Conservation (phyloP, 345 rosid genomes). For the Eucalyptus leucophloia region DNA sequence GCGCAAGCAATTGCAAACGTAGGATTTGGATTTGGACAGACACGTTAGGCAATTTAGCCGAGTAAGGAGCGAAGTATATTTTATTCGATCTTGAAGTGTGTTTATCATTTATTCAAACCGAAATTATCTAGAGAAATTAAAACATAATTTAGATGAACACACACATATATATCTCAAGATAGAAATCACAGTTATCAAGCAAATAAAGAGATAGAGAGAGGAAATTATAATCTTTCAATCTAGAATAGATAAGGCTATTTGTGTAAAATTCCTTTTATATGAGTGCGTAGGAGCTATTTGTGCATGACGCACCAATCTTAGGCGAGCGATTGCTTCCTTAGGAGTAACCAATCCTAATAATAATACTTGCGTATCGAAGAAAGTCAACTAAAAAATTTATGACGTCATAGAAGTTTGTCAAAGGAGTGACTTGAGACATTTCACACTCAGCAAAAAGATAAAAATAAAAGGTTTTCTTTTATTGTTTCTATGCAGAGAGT, state of each 20-base stretch:
- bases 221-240: background rate
- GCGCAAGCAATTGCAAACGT: background rate
- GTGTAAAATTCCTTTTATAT: background rate
- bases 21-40: background rate
- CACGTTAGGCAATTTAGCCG: background rate
- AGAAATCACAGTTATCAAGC: background rate
- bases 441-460: background rate
- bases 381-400: background rate
- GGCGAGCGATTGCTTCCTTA: background rate
- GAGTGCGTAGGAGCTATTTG: background rate
- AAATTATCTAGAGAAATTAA: background rate
- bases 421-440: background rate
- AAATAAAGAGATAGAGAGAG: background rate
- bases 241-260: background rate
- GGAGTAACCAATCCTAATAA: background rate
- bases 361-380: background rate
- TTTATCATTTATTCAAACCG: background rate
- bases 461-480: background rate
- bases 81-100: background rate
- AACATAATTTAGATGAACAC: background rate
- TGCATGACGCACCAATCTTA: background rate
- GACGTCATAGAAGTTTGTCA: background rate
- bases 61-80: background rate
- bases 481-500: background rate
- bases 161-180: background rate